phyloP scores from a whole-genome alignment of 2,329 filamentous ascomycete genomes.

The Verticillium nubilum region DNA sequence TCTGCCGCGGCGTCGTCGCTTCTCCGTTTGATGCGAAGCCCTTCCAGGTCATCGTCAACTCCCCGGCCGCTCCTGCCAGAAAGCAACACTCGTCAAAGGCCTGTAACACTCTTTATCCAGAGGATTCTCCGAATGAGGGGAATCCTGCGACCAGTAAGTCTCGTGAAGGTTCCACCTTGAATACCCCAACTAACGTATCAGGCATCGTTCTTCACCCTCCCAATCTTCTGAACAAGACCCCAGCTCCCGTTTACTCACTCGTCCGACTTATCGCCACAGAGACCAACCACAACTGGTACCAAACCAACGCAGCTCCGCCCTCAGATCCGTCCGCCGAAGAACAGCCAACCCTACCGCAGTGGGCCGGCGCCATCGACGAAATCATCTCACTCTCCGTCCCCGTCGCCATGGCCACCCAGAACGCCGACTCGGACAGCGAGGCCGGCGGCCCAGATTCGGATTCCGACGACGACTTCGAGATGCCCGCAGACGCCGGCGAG shows the following conservation, averaged over 20 bases:
- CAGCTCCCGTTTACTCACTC: conserved; percentile 43
- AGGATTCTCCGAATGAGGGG: conserved; percentile 19
- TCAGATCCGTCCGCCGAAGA: conserved; percentile 4
- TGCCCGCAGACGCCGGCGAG: conserved; percentile 25
- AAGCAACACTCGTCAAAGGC: conserved; percentile 32
- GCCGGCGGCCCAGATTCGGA: conserved; percentile 21
- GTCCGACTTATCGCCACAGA: conserved; percentile 47
- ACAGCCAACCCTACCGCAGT: conserved; percentile 28
- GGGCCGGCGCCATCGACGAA: conserved; percentile 41
- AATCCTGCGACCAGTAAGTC: conserved; percentile 42
- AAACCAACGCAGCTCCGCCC: conserved; percentile 34
- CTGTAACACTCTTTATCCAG: conserved; percentile 41
- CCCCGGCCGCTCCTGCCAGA: conserved; percentile 28
- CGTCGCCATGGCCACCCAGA: conserved; percentile 35
- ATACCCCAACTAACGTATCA: conserved; percentile 18
- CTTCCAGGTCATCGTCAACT: conserved; percentile 42
- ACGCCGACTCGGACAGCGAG: conserved; percentile 25
- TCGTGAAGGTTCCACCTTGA: conserved; percentile 6
- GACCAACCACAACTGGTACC: conserved; percentile 46
- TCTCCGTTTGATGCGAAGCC: conserved; percentile 44
- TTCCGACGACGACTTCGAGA: conserved; percentile 20
- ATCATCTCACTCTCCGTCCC: conserved; percentile 38
- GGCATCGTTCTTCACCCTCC: conserved; percentile 42
- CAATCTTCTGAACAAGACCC: conserved; percentile 19
- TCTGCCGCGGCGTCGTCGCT: conserved; percentile 48